These are phyloP conservation scores for Amaranthus hypochondriacus DNA, from an alignment of 148 eudicot species.

Conservation along the genomic window DNA sequence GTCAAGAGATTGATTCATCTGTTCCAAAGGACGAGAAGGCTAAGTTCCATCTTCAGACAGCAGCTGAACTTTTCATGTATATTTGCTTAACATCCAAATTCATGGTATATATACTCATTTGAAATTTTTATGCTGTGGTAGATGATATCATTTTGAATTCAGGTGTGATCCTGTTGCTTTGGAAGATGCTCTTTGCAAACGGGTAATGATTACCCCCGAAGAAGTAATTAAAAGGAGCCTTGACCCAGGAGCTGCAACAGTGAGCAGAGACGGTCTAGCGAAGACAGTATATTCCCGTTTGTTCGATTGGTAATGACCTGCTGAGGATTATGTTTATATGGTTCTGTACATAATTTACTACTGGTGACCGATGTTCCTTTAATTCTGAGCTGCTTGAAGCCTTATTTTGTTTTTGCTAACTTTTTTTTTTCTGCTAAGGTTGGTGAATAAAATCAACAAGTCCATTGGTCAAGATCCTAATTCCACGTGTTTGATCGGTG, in stretches of 20 bases:
- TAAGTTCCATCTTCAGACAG: slow-evolving; percentile 67
- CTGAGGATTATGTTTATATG: not conserved
- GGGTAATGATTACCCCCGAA: slow-evolving; percentile 92
- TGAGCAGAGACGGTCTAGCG: slow-evolving; percentile 89
- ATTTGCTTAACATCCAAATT: slow-evolving; percentile 16
- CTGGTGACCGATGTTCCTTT: not conserved
- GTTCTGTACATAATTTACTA: slow-evolving; percentile 6
- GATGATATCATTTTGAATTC: slow-evolving; percentile 15
- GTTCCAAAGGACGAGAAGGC: slow-evolving; percentile 67
- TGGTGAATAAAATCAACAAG: slow-evolving; percentile 82
- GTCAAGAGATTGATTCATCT: slow-evolving; percentile 79
- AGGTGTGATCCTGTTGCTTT: slow-evolving; percentile 73
- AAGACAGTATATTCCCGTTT: slow-evolving; percentile 78
- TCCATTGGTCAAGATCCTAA: slow-evolving; percentile 97
- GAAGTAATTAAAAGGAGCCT: slow-evolving; percentile 87
- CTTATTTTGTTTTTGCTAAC: not conserved
- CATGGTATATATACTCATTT: slow-evolving; percentile 4
- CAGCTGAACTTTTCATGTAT: slow-evolving; percentile 79
- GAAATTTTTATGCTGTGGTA: slow-evolving; percentile 1
- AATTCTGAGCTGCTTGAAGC: not conserved
- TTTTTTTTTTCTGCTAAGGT: slow-evolving; percentile 43
- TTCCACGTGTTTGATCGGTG: slow-evolving; percentile 84
- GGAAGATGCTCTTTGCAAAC: slow-evolving; percentile 80
- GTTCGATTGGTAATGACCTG: slow-evolving; percentile 66
- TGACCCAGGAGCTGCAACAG: slow-evolving; percentile 64